Base-by-base conservation (phyloP, 2,329 filamentous ascomycete genomes). In the Chaetomium globosum region DNA sequence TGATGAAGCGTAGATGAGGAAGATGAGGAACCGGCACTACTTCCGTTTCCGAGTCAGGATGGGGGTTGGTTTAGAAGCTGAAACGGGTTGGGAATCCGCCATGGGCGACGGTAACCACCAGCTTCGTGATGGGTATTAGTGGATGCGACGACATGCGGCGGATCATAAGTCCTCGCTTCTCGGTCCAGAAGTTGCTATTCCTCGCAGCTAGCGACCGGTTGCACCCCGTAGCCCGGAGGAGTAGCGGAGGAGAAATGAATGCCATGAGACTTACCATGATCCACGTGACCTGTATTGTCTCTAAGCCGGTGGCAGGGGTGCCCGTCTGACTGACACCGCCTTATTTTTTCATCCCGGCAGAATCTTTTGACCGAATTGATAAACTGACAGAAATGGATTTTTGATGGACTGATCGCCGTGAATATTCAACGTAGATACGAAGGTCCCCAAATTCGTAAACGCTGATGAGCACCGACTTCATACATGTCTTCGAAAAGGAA, bases 321-420 rank as follows among this genome's bases (percentile, higher is more conserved):
- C 5, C n/a, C 23, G 5, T n/a, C n/a, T 53, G 6, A 9, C 4
- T 12, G 12, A 21, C 31, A 56, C 53, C 53, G 53, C 53, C 31
- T 39, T 56, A 19, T 13, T 56, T 55, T 28, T 55, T 28, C 5
- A 23, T 12, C 30, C 30, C 23, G 54, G 61, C 61, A 63, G 61
- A 63, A 58, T 46, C 60, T n/a, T 12, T n/a, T 53, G 16, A 53
- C 7, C 4, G 13, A 53, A 28, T 23, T 13, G 26, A 16, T 3
- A 23, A 53, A 28, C 49, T 13, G 26, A 16, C 1, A 23, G 5
- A 52, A 0, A 28, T 36, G 33, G 33, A 36, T 36, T 52, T 23
- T 52, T 26, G 23, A 52, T 13, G 49, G 12, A 53, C 26, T 30
- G 26, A 53, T 31, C 16, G 16, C 13, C 51, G 13, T 7, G 31